Evolutionary conservation across 495 filamentous ascomycete species (phyloP).

Genomic region (Hypoxylon cercidicola): DNA sequence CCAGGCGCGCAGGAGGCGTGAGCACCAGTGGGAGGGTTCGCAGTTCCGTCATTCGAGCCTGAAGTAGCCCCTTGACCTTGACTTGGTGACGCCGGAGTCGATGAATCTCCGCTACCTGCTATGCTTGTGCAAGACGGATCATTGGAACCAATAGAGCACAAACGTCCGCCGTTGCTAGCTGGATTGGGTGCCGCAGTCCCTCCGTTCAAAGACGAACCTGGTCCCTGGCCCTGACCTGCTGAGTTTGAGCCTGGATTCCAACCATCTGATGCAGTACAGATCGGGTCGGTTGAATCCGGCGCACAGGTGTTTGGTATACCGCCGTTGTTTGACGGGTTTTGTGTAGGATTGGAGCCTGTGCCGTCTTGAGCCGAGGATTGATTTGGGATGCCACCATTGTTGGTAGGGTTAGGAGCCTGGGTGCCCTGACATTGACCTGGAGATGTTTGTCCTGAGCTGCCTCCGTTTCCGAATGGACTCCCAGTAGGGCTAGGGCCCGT

Average conservation of each 20-base stretch:
- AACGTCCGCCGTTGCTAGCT: not conserved
- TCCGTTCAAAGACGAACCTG: conserved; percentile 16
- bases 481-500: not conserved
- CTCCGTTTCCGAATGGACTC: conserved; percentile 5
- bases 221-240: conserved; percentile 5
- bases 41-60: conserved; percentile 10
- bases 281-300: conserved; percentile 11
- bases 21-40: conserved; percentile 14
- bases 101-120: conserved; percentile 11
- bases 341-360: not conserved
- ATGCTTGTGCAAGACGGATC: conserved; percentile 16
- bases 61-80: conserved; percentile 10
- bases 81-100: conserved; percentile 2
- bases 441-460: conserved; percentile 8
- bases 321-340: conserved; percentile 8
- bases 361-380: not conserved
- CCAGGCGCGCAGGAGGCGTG: conserved; percentile 19
- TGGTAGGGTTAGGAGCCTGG: not conserved
- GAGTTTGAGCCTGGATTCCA: conserved; percentile 12
- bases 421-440: conserved; percentile 21
- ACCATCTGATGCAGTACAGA: conserved; percentile 6
- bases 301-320: conserved; percentile 15
- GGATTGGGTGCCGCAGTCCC: conserved; percentile 8
- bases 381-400: conserved; percentile 1
- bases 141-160: conserved; percentile 15